These are phyloP conservation scores for Decorospora gaudefroyi DNA, from an alignment of 2,329 filamentous ascomycete genomes.

Conservation along the genomic window DNA sequence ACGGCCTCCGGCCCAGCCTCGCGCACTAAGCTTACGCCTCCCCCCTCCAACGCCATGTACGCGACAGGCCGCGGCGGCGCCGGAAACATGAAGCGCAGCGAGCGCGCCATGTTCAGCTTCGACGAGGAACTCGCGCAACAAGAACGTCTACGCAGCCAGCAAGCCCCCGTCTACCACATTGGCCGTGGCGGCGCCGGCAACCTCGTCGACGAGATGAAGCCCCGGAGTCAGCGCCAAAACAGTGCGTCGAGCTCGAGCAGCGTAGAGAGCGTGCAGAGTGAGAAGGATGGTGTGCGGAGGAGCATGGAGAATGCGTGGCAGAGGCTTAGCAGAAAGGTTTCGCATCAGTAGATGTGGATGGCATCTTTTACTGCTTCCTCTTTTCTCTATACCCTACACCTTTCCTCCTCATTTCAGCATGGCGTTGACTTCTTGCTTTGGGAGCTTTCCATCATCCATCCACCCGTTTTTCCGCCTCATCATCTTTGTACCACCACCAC, in stretches of 20 bases:
- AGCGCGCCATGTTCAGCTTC: conserved; percentile 68
- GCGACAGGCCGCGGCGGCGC: conserved; percentile 69
- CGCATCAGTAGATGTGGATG: conserved; percentile 30
- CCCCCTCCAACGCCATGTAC: conserved; percentile 58
- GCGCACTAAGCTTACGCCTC: conserved; percentile 55
- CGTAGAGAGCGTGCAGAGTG: conserved; percentile 30
- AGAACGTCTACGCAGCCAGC: conserved; percentile 57
- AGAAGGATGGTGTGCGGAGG: conserved; percentile 37
- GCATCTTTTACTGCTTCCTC: not conserved
- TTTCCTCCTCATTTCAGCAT: conserved; percentile 8
- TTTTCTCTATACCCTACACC: conserved; percentile 4
- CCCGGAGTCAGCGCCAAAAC: conserved; percentile 33
- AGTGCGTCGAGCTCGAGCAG: conserved; percentile 33
- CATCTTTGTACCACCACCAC: conserved; percentile 17
- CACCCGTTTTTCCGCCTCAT: conserved; percentile 19
- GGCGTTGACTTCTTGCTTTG: too few relatives aligned
- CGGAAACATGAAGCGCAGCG: conserved; percentile 62
- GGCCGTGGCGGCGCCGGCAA: conserved; percentile 67
- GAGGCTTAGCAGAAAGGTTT: conserved; percentile 42
- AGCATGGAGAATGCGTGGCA: conserved; percentile 47
- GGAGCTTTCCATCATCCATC: conserved; percentile 37
- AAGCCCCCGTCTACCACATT: conserved; percentile 66
- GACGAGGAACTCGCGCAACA: conserved; percentile 67
- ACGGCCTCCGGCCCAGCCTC: conserved; percentile 55
- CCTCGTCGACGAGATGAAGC: conserved; percentile 49